A percentile compares a stretch with the other conserved stretches of the same genome.
Conservation (phyloP, 805 yeast genomes). For the Wickerhamiella brachini region DNA sequence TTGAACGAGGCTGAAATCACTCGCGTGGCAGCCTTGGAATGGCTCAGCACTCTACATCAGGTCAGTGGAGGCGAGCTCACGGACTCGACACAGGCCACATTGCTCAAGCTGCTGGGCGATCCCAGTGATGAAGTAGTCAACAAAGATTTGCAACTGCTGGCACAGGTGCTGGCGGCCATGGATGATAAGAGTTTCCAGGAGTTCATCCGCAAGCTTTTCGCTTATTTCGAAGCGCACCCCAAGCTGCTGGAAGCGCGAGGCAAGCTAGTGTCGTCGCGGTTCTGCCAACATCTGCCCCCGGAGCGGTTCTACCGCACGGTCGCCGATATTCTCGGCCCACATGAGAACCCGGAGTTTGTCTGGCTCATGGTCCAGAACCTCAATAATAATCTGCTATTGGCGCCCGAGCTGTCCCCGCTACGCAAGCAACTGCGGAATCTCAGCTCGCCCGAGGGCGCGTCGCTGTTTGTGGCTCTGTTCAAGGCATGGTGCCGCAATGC, state of each 20-base stretch:
- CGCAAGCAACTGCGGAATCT: constrained; percentile 50
- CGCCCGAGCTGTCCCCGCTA: constrained; percentile 62
- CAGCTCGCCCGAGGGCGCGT: constrained; percentile 51
- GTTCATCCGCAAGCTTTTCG: constrained; percentile 58
- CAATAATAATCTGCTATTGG: constrained; percentile 72
- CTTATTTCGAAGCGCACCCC: constrained; percentile 56
- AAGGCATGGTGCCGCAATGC: constrained; percentile 87
- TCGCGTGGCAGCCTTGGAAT: constrained; percentile 70
- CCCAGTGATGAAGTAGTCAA: constrained; percentile 68
- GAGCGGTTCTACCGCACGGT: constrained; percentile 72
- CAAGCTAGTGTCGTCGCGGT: constrained; percentile 68
- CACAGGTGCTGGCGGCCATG: constrained; percentile 56
- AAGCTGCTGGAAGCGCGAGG: constrained; percentile 57
- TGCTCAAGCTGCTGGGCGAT: constrained; percentile 59
- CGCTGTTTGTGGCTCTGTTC: constrained; percentile 61
- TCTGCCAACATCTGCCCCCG: constrained; percentile 68
- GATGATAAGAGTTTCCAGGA: constrained; percentile 63
- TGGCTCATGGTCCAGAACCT: constrained; percentile 74
- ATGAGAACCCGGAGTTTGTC: constrained; percentile 53
- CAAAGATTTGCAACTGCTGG: constrained; percentile 55
- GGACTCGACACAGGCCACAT: constrained; percentile 58
- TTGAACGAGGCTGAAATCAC: constrained; percentile 67
- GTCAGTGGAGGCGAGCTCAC: constrained; percentile 32
- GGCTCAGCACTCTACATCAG: constrained; percentile 73
- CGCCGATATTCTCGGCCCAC: constrained; percentile 55